A percentile compares a stretch with the other conserved stretches of the same genome.
These are phyloP conservation scores for Globisporangium uncinulatum DNA, from an alignment of 352 stramenopile genomes.

Conservation along the genomic window DNA sequence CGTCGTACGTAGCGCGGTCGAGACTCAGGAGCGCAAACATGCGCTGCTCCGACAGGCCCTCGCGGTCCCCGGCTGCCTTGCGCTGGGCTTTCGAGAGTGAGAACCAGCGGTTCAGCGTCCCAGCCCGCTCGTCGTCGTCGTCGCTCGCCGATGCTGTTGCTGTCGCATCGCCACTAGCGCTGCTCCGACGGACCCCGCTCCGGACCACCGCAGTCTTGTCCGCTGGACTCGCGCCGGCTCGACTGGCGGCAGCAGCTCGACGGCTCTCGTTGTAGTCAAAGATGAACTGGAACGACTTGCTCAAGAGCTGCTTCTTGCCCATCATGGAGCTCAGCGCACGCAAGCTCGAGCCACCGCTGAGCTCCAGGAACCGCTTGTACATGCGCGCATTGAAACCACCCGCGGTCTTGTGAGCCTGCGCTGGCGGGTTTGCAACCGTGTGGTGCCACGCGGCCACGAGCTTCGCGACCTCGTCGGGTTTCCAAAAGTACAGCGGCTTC, in stretches of 20 bases:
- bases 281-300: conserved; percentile 14
- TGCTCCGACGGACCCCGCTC: too few species aligned
- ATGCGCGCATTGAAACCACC: conserved; percentile 10
- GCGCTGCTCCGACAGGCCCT: conserved; percentile 7
- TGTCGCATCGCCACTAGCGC: not conserved
- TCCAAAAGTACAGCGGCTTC: conserved; percentile 14
- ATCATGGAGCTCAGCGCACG: conserved; percentile 7
- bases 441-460: conserved; percentile 10
- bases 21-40: conserved; percentile 9
- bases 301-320: conserved; percentile 13
- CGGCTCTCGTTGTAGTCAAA: conserved; percentile 4
- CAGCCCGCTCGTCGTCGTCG: not conserved
- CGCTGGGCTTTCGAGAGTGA: conserved; percentile 7
- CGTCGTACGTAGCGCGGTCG: conserved; percentile 7
- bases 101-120: conserved; percentile 9
- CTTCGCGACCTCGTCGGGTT: conserved; percentile 7
- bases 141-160: not conserved
- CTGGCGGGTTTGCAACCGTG: conserved; percentile 6
- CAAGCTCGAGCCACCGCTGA: conserved; percentile 4
- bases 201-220: too few species aligned
- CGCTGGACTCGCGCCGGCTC: too few species aligned
- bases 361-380: conserved; percentile 7
- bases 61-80: conserved; percentile 1
- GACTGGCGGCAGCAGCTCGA: too few species aligned
- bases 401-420: not conserved